A percentile compares a stretch with the other conserved stretches of the same genome.
These are phyloP conservation scores for Stagonosporopsis rhizophila DNA, from an alignment of 2,329 filamentous ascomycete species.

Conservation along the genomic window DNA sequence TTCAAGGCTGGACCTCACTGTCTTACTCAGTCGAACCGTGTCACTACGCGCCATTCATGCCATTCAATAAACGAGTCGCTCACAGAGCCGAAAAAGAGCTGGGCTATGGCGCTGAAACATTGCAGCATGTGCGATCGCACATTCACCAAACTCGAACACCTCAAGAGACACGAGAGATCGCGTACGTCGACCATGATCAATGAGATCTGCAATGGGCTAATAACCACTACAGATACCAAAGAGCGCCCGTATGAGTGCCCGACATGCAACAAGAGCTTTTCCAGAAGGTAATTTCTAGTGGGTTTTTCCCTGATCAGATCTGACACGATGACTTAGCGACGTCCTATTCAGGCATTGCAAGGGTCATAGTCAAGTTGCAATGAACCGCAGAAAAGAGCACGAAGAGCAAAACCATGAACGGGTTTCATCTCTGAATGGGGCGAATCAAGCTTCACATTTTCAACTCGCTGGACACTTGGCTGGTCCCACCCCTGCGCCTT, in stretches of 20 bases:
- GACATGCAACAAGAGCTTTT: constrained; percentile 63
- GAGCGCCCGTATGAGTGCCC: constrained; percentile 63
- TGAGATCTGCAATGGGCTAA: constrained; percentile 26
- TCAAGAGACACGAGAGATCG: constrained; percentile 63
- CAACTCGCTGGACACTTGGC: constrained; percentile 14
- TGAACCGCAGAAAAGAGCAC: constrained; percentile 46
- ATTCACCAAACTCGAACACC: constrained; percentile 63
- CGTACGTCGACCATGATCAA: constrained; percentile 51
- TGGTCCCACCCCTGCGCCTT: constrained; percentile 14
- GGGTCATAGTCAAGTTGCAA: constrained; percentile 55
- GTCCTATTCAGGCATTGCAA: constrained; percentile 61
- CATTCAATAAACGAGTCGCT: constrained; percentile 13
- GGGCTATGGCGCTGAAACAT: constrained; percentile 48
- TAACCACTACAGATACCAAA: constrained; percentile 56
- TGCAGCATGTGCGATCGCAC: constrained; percentile 59
- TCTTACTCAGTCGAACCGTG: constrained; percentile 16
- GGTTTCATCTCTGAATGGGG: constrained; percentile 30
- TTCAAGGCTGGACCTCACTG: constrained; percentile 5
- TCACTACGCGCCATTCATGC: constrained; percentile 21
- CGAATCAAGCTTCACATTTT: constrained; percentile 26
- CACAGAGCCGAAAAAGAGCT: constrained; percentile 20
- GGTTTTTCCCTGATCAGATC: constrained; percentile 24
- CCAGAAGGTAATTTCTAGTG: constrained; percentile 56
- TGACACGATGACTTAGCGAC: constrained; percentile 49
- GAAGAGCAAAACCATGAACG: constrained; percentile 37